A percentile compares a stretch with the other conserved stretches of the same genome.
Conservation (phyloP, 805 yeast genomes). For the Saturnispora kantuleensis region DNA sequence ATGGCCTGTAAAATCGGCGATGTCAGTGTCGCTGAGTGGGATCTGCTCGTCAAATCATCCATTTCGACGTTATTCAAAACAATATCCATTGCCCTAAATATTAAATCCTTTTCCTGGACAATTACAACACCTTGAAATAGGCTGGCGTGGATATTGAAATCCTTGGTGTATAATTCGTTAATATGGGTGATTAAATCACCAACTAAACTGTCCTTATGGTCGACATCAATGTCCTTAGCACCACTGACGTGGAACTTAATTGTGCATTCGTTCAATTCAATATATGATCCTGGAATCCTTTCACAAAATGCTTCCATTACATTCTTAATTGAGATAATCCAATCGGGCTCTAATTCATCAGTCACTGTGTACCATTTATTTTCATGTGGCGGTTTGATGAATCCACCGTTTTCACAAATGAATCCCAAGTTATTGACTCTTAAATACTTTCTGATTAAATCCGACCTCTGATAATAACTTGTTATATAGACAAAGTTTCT, state of each 20-base stretch:
- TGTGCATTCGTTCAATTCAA: constrained; percentile 66
- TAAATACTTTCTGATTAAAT: constrained; percentile 58
- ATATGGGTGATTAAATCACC: constrained; percentile 83
- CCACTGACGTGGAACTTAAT: constrained; percentile 67
- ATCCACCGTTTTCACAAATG: constrained; percentile 88
- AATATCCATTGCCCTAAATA: constrained; percentile 46
- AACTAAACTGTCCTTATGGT: constrained; percentile 55
- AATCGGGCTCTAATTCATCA: constrained; percentile 38
- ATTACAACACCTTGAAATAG: constrained; percentile 59
- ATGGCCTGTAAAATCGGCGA: constrained; percentile 10
- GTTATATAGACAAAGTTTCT: constrained; percentile 62
- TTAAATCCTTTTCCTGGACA: constrained; percentile 56
- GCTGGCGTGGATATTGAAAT: constrained; percentile 62
- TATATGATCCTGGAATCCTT: constrained; percentile 69
- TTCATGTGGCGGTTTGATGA: constrained; percentile 43
- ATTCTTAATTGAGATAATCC: constrained; percentile 51
- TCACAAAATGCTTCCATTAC: constrained; percentile 55
- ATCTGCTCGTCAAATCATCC: not conserved
- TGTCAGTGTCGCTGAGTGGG: constrained; percentile 14
- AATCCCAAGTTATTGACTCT: constrained; percentile 65
- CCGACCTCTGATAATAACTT: constrained; percentile 52
- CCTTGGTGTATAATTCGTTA: constrained; percentile 58
- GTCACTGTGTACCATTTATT: constrained; percentile 55
- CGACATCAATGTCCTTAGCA: constrained; percentile 48
- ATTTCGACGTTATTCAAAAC: constrained; percentile 27